Conservation (phyloP, 352 stramenopile species). For the Stephanocyclus meneghinianus region DNA sequence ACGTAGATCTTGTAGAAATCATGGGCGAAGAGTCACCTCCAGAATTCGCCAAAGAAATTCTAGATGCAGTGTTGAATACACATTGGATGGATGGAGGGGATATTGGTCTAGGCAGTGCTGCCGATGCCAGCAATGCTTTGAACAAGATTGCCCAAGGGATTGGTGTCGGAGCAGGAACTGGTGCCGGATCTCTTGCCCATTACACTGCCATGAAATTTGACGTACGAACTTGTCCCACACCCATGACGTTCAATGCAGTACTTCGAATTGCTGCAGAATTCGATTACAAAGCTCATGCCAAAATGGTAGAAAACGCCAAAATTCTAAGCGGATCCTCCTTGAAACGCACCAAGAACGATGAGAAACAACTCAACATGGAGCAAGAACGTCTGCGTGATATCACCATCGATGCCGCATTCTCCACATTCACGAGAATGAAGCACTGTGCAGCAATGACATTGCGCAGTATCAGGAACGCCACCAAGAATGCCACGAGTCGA, state of each 20-base stretch:
- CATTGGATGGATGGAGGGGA: slow-evolving; percentile 55
- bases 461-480: slow-evolving; percentile 28
- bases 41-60: slow-evolving; percentile 39
- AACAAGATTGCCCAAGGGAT: slow-evolving; percentile 30
- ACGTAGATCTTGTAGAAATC: slow-evolving; percentile 35
- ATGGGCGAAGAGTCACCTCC: slow-evolving; percentile 27
- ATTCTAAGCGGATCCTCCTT: slow-evolving; percentile 21
- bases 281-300: slow-evolving; percentile 39
- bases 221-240: slow-evolving; percentile 49
- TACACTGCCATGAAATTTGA: slow-evolving; percentile 42
- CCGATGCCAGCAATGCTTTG: slow-evolving; percentile 10
- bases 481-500: slow-evolving; percentile 43
- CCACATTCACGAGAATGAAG: slow-evolving; percentile 46
- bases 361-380: slow-evolving; percentile 22
- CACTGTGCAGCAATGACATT: slow-evolving; percentile 41
- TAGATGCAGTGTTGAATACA: slow-evolving; percentile 31
- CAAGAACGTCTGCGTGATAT: slow-evolving; percentile 52
- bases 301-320: slow-evolving; percentile 30
- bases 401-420: slow-evolving; percentile 52
- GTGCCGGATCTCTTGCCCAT: slow-evolving; percentile 33
- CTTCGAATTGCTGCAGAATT: slow-evolving; percentile 51
- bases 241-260: slow-evolving; percentile 59
- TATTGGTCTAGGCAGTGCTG: slow-evolving; percentile 25
- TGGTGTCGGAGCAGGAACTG: slow-evolving; percentile 38
- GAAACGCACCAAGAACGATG: slow-evolving; percentile 2